Conservation (phyloP, 257 asterid genomes). For the Penstemon eatonii region DNA sequence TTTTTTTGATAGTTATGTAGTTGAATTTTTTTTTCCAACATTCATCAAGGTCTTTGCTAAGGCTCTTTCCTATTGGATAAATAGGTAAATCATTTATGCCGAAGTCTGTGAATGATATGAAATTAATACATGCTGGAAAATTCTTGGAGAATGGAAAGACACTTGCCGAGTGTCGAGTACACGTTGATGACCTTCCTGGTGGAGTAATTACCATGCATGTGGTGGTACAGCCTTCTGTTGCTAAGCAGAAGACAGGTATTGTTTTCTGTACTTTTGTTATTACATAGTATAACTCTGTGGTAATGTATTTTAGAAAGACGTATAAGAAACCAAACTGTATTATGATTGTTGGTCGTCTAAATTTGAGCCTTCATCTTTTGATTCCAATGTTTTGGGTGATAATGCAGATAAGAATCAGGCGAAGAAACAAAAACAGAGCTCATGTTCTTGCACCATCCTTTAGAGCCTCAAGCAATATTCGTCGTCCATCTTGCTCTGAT, state of each 20-base stretch:
- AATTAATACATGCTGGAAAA: constrained; percentile 56
- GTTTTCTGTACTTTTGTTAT: constrained; percentile 6
- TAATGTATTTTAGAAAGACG: neutral
- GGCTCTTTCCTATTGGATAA: neutral
- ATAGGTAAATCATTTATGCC: constrained; percentile 52
- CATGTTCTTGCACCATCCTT: constrained; percentile 51
- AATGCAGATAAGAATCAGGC: constrained; percentile 46
- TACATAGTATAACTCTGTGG: neutral
- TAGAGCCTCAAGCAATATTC: constrained; percentile 20
- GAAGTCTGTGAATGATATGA: constrained; percentile 49
- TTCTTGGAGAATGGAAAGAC: constrained; percentile 57
- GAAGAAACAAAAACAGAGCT: constrained; percentile 43
- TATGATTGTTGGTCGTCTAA: neutral
- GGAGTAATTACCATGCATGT: constrained; percentile 64
- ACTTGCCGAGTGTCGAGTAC: constrained; percentile 48
- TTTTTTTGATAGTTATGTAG: too few relatives aligned
- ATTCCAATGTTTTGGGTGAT: neutral
- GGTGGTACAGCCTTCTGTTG: constrained; percentile 58
- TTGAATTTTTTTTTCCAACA: neutral
- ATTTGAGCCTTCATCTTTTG: neutral
- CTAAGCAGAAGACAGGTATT: constrained; percentile 46
- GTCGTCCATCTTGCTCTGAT: constrained; percentile 15
- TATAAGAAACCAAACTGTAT: too few relatives aligned
- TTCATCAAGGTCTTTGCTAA: neutral
- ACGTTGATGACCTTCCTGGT: constrained; percentile 44